phyloP scores from a whole-genome alignment of 495 filamentous ascomycete species.

The Penicillium cataractarum region DNA sequence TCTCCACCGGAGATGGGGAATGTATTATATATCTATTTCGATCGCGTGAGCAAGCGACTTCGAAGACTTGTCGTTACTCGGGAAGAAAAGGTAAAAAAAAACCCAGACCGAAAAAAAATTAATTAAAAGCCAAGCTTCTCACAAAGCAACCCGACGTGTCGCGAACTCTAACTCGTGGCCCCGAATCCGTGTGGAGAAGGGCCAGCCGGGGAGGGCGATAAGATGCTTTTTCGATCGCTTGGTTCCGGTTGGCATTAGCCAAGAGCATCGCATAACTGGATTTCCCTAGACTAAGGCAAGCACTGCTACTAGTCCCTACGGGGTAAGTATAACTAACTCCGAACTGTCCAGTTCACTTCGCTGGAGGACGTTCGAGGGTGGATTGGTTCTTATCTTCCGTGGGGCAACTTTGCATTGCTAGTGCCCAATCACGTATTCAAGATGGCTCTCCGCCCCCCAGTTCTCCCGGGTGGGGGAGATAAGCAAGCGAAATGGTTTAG shows the following conservation, averaged over 20 bases:
- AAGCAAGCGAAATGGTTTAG: conserved; percentile 10
- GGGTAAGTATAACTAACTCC: not conserved
- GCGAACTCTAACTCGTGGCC: conserved; percentile 6
- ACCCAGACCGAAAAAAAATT: not conserved
- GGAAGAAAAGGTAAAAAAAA: not conserved
- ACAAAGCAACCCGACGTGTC: not conserved
- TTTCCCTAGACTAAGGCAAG: not conserved
- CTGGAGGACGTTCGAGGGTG: not conserved
- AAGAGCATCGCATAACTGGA: conserved; percentile 30
- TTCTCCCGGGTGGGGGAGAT: conserved; percentile 14
- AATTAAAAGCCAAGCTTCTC: not conserved
- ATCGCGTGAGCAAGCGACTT: not conserved
- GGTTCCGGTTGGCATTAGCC: conserved; percentile 20
- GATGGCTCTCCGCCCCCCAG: not conserved
- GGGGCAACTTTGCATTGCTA: not conserved
- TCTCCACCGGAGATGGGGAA: not conserved
- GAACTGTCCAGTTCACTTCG: not conserved
- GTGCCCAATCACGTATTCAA: not conserved
- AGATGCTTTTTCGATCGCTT: conserved; percentile 5
- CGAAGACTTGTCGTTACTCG: not conserved
- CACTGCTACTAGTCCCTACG: not conserved
- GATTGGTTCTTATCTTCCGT: conserved; percentile 10
- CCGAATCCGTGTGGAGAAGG: conserved; percentile 13
- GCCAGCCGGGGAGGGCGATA: conserved; percentile 8
- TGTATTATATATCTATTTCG: not conserved